These are phyloP conservation scores for Parasarocladium wereldwijsianum DNA, from an alignment of 2,329 filamentous ascomycete species.

Conservation along the genomic window DNA sequence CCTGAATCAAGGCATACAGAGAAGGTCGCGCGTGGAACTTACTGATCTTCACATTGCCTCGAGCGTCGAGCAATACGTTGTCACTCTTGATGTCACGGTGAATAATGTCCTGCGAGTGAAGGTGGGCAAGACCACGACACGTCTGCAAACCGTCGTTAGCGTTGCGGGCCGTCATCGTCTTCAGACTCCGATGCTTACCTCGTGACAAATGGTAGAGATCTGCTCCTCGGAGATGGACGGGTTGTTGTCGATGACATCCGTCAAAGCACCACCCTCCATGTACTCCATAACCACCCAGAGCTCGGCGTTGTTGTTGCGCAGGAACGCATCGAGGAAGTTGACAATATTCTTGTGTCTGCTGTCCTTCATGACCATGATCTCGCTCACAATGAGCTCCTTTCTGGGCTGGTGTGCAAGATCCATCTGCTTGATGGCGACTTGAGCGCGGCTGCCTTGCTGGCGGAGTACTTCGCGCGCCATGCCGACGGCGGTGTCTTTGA, in stretches of 20 bases:
- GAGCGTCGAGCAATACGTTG: constrained; percentile 87
- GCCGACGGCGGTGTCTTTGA: constrained; percentile 81
- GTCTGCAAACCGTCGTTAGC: constrained; percentile 42
- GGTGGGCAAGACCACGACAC: constrained; percentile 84
- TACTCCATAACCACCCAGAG: constrained; percentile 99
- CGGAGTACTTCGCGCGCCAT: constrained; percentile 67
- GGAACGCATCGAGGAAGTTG: constrained; percentile 93
- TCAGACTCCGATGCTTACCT: constrained; percentile 45
- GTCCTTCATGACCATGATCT: constrained; percentile 99
- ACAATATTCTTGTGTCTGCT: constrained; percentile 97
- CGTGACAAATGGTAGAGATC: constrained; percentile 90
- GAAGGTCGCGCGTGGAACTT: constrained; percentile 23
- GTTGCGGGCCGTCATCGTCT: neutral
- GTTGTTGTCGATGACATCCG: constrained; percentile 98
- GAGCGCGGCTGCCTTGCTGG: constrained; percentile 64
- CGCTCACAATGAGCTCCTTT: constrained; percentile 97
- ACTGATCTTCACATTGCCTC: constrained; percentile 97
- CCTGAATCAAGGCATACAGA: neutral
- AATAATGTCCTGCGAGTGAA: constrained; percentile 93
- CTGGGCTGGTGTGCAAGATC: constrained; percentile 92
- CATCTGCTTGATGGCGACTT: constrained; percentile 99
- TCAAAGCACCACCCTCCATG: constrained; percentile 96
- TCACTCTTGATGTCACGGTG: constrained; percentile 99
- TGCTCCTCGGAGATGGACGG: constrained; percentile 87
- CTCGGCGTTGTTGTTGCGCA: constrained; percentile 86